phyloP scores from a whole-genome alignment of 2,329 filamentous ascomycete genomes.

The Dactylellina leptospora region DNA sequence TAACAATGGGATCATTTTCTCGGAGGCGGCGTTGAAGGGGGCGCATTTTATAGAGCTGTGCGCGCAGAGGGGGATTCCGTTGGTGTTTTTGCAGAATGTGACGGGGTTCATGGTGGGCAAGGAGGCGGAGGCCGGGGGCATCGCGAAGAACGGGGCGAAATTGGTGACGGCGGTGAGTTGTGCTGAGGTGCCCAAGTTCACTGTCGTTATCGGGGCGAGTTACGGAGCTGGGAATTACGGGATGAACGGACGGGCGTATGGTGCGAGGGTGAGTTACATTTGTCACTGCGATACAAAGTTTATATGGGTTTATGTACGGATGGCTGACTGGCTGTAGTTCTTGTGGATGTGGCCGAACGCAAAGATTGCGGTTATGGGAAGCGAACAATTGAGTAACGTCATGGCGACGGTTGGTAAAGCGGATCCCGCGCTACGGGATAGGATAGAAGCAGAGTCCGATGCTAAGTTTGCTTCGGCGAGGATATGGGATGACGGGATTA shows the following conservation, averaged over 20 bases:
- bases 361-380: slow-evolving; percentile 92
- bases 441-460: slow-evolving; percentile 90
- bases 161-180: slow-evolving; percentile 94
- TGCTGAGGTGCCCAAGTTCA: slow-evolving; percentile 94
- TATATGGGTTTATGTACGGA: slow-evolving; percentile 3
- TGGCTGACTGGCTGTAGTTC: slow-evolving; percentile 54
- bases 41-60: slow-evolving; percentile 98
- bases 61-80: slow-evolving; percentile 84
- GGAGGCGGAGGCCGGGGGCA: slow-evolving; percentile 90
- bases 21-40: slow-evolving; percentile 86
- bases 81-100: slow-evolving; percentile 96
- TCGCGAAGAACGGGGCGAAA: slow-evolving; percentile 97
- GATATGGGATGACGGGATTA: slow-evolving; percentile 89
- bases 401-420: slow-evolving; percentile 93
- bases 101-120: slow-evolving; percentile 97
- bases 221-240: slow-evolving; percentile 80
- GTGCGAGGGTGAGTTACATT: slow-evolving; percentile 25
- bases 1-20: slow-evolving; percentile 95
- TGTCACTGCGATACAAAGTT: neutral
- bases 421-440: slow-evolving; percentile 79
- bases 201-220: slow-evolving; percentile 80
- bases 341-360: slow-evolving; percentile 98
- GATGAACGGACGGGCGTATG: slow-evolving; percentile 94
- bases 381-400: slow-evolving; percentile 87
- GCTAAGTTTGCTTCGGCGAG: slow-evolving; percentile 87